Percentiles rank a stretch among this genome's conserved stretches.
Evolutionary conservation across 2,329 filamentous ascomycete species (phyloP).

Genomic region (Tolypocladium pustulatum): DNA sequence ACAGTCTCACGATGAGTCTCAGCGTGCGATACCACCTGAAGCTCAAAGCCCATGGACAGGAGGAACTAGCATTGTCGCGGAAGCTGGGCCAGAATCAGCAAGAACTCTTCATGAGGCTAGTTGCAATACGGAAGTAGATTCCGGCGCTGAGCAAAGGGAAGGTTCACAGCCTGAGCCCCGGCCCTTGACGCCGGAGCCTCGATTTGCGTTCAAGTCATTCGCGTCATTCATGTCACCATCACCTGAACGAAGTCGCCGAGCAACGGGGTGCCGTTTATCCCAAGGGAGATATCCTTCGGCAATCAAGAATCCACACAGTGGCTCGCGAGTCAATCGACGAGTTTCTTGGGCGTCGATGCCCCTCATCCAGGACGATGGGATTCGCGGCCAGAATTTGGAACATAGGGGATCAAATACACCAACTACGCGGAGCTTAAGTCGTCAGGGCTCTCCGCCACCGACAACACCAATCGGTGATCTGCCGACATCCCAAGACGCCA

Average conservation of each 20-base stretch:
- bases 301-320: conserved; percentile 22
- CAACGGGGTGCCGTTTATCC: conserved; percentile 7
- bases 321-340: conserved; percentile 14
- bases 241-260: conserved; percentile 21
- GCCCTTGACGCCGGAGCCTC: conserved; percentile 33
- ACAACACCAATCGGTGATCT: conserved; percentile 21
- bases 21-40: background rate
- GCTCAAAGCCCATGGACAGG: conserved; percentile 13
- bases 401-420: conserved; percentile 1
- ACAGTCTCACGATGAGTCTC: background rate
- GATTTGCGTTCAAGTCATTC: conserved; percentile 40
- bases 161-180: conserved; percentile 4
- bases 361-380: background rate
- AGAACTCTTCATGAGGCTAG: background rate
- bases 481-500: conserved; percentile 21
- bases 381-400: background rate
- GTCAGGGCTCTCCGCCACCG: conserved; percentile 34
- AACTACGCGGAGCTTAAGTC: conserved; percentile 7
- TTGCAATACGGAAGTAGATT: background rate
- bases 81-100: background rate
- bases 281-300: conserved; percentile 19
- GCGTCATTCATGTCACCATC: conserved; percentile 41
- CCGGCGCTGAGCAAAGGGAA: background rate
- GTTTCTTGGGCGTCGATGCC: conserved; percentile 25
- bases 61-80: background rate